Conservation (phyloP, 805 yeast species). For the Barnettozyma vustinii region DNA sequence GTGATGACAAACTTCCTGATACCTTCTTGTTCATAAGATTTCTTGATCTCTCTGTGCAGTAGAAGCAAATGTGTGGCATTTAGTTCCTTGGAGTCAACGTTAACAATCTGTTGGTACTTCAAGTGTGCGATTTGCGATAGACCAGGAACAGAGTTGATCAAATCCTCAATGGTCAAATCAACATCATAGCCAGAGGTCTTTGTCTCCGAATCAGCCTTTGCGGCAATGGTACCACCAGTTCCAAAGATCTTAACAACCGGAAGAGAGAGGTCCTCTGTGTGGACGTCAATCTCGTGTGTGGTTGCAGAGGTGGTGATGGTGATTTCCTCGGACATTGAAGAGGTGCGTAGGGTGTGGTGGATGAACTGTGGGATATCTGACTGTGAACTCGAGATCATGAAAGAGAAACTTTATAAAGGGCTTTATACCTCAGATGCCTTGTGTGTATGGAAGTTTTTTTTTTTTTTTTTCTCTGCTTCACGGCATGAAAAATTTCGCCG, state of each 20-base stretch:
- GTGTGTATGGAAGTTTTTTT: background rate
- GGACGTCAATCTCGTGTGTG: constrained; percentile 24
- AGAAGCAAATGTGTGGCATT: constrained; percentile 40
- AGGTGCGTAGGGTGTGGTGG: constrained; percentile 8
- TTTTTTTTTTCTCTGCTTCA: background rate
- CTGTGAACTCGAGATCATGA: background rate
- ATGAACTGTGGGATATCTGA: constrained; percentile 4
- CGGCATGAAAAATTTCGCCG: background rate
- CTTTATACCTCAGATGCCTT: background rate
- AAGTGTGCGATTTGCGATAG: constrained; percentile 51
- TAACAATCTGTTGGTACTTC: constrained; percentile 58
- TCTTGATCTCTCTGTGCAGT: constrained; percentile 42
- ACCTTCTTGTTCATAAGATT: constrained; percentile 34
- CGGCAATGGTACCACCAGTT: constrained; percentile 59
- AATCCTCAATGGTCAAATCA: constrained; percentile 48
- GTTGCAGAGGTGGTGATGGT: constrained; percentile 24
- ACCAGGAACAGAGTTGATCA: constrained; percentile 53
- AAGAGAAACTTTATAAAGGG: background rate
- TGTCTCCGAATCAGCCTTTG: constrained; percentile 41
- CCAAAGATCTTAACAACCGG: constrained; percentile 45
- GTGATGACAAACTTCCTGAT: constrained; percentile 62
- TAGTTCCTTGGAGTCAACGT: constrained; percentile 59
- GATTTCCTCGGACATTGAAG: constrained; percentile 10
- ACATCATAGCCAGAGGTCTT: constrained; percentile 53
- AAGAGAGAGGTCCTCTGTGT: constrained; percentile 16